A percentile compares a stretch with the other conserved stretches of the same genome.
phyloP scores from a whole-genome alignment of 176 grass and related monocot genomes.

The Metroxylon sagu region DNA sequence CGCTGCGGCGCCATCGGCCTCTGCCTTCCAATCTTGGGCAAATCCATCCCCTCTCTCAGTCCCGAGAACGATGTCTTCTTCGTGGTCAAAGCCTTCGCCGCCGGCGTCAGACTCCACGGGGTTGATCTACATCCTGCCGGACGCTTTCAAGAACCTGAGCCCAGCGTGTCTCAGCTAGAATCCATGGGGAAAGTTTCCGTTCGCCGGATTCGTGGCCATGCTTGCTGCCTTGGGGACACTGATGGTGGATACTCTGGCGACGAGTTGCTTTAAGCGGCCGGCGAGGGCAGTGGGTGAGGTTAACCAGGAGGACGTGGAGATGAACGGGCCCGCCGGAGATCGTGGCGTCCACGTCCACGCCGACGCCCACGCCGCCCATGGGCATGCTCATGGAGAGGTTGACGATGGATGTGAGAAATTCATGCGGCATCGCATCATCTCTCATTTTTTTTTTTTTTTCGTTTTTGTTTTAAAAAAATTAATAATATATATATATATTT shows the following conservation, averaged over 20 bases:
- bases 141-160: conserved; percentile 36
- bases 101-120: conserved; percentile 72
- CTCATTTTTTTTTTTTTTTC: background rate
- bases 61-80: conserved; percentile 47
- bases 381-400: background rate
- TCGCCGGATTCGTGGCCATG: conserved; percentile 51
- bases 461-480: too few species aligned
- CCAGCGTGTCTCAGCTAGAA: conserved; percentile 40
- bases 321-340: background rate
- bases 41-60: conserved; percentile 23
- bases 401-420: background rate
- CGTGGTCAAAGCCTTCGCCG: conserved; percentile 68
- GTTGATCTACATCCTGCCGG: conserved; percentile 69
- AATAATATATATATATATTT: too few species aligned
- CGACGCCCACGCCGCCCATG: background rate
- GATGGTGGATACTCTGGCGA: conserved; percentile 49
- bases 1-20: conserved; percentile 31
- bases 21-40: conserved; percentile 35
- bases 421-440: background rate
- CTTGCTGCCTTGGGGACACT: conserved; percentile 51
- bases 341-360: background rate
- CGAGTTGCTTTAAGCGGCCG: conserved; percentile 30
- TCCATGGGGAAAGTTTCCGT: conserved; percentile 52
- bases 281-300: background rate
- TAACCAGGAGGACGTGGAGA: conserved; percentile 8